phyloP scores from a whole-genome alignment of 495 filamentous ascomycete genomes.

The Acidomyces sp. region DNA sequence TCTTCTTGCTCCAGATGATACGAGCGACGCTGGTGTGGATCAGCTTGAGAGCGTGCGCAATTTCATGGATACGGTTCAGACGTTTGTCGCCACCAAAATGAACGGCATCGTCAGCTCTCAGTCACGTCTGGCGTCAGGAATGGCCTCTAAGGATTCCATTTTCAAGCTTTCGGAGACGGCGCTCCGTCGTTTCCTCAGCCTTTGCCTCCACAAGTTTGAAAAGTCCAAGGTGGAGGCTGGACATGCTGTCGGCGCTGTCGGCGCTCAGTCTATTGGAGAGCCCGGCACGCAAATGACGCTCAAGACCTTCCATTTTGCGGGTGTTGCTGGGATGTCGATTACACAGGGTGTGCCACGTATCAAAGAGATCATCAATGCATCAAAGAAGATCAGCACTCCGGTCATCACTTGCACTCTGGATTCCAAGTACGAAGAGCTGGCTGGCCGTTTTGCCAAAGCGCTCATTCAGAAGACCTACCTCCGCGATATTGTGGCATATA shows the following conservation, averaged over 20 bases:
- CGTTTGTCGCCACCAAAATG: constrained; percentile 50
- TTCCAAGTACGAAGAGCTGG: constrained; percentile 52
- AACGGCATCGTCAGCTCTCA: constrained; percentile 35
- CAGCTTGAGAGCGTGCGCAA: constrained; percentile 72
- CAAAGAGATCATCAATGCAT: constrained; percentile 99
- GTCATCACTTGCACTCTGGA: constrained; percentile 75
- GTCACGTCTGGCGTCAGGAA: not conserved
- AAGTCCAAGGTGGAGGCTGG: constrained; percentile 83
- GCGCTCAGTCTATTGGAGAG: constrained; percentile 95
- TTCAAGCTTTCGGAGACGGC: constrained; percentile 67
- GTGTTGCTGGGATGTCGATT: constrained; percentile 98
- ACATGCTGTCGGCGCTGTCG: constrained; percentile 93
- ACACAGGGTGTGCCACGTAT: constrained; percentile 98
- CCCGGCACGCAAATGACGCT: constrained; percentile 98
- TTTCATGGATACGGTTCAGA: constrained; percentile 64
- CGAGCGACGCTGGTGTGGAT: constrained; percentile 43
- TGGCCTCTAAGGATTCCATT: constrained; percentile 36
- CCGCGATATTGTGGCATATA: constrained; percentile 56
- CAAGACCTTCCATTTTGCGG: constrained; percentile 99
- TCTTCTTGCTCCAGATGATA: constrained; percentile 13
- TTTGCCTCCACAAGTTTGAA: constrained; percentile 79
- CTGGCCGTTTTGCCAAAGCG: constrained; percentile 76
- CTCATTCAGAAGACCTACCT: constrained; percentile 82
- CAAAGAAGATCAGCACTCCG: constrained; percentile 81
- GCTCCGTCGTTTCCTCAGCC: constrained; percentile 58